Base-by-base conservation (phyloP, 768 basidiomycete genomes). In the Naematelia aurantialba region DNA sequence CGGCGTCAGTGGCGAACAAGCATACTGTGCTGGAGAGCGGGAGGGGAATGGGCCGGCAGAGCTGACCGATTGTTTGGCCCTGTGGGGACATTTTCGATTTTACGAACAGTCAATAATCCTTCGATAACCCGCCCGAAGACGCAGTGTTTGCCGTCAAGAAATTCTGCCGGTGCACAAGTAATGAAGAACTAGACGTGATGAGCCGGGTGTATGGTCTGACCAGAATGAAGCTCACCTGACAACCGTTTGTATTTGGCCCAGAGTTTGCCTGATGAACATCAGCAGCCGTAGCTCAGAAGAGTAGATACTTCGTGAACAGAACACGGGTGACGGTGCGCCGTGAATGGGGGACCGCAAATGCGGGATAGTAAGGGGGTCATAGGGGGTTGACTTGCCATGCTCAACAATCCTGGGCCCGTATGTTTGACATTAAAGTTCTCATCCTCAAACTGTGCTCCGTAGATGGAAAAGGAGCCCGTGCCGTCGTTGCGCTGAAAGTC, bases 401-500 rank as follows among this genome's bases (percentile, higher is more conserved):
- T 93, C 24, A 98, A 78, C 34, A 97, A 79, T 1, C 93, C 93
- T 0, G 93, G 86, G 1, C 82, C 87, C 0, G 81, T 83, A 71
- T 99, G 94, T 74, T 92, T 93, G 69, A 91, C 85, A 55, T 83
- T 82, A 70, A 98, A 98, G 77, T 92, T 98, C 80, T 98, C 94
- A 70, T 98, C 94, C 87, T 93, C 88, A 70, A 94, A 94, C 66
- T 89, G 91, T 69, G 89, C 88, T 24, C 94, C 94, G 68, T 96
- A 98, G 64, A 99, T 90, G n/a, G 91, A 94, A 78, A 93, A 92
- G 0, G 87, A 85, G 0, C 96, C 96, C 1, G 94, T 97, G 31
- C 96, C 96, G 68, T 99, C 96, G 2, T 86, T 85, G 61, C 93
- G 93, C 66, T 93, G 67, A 65, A 98, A 99, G 74, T 99, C 96